Conservation (phyloP, 2,329 filamentous ascomycete genomes). For the Hypomyces perniciosus region DNA sequence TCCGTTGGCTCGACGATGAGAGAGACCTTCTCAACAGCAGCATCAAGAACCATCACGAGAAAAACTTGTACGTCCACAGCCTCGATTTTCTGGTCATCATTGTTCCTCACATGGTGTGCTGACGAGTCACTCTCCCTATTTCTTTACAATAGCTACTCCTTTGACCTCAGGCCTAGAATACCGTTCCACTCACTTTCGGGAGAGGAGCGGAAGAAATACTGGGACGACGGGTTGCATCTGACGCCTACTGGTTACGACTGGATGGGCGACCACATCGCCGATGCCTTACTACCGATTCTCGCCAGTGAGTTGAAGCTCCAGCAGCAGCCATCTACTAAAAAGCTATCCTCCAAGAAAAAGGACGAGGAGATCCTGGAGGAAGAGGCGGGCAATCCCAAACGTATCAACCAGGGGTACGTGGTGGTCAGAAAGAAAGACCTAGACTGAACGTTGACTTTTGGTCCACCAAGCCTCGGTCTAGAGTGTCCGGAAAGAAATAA, state of each 20-base stretch:
- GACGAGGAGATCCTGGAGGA: constrained; percentile 40
- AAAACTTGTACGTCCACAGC: constrained; percentile 44
- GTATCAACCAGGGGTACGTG: constrained; percentile 48
- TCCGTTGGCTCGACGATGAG: constrained; percentile 24
- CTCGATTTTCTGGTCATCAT: neutral
- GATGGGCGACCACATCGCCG: constrained; percentile 53
- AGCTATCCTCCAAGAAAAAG: constrained; percentile 24
- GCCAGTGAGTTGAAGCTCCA: constrained; percentile 24
- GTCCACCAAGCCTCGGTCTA: neutral
- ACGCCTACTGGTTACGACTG: constrained; percentile 54
- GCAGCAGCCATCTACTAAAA: neutral
- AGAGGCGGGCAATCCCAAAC: constrained; percentile 41
- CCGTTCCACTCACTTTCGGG: constrained; percentile 47
- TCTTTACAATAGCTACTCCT: constrained; percentile 40
- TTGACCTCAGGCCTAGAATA: constrained; percentile 50
- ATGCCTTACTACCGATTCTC: constrained; percentile 44
- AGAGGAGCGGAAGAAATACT: constrained; percentile 43
- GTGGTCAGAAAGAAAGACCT: constrained; percentile 48
- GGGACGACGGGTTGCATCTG: constrained; percentile 58
- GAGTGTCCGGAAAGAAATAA: too few relatives aligned
- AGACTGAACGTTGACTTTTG: constrained; percentile 27
- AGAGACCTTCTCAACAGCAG: constrained; percentile 45
- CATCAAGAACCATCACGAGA: constrained; percentile 44
- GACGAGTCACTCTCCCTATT: constrained; percentile 14
- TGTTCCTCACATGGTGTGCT: neutral